A percentile compares a stretch with the other conserved stretches of the same genome.
These are phyloP conservation scores for Colletotrichum siamense DNA, from an alignment of 2,329 filamentous ascomycete species.

Conservation along the genomic window DNA sequence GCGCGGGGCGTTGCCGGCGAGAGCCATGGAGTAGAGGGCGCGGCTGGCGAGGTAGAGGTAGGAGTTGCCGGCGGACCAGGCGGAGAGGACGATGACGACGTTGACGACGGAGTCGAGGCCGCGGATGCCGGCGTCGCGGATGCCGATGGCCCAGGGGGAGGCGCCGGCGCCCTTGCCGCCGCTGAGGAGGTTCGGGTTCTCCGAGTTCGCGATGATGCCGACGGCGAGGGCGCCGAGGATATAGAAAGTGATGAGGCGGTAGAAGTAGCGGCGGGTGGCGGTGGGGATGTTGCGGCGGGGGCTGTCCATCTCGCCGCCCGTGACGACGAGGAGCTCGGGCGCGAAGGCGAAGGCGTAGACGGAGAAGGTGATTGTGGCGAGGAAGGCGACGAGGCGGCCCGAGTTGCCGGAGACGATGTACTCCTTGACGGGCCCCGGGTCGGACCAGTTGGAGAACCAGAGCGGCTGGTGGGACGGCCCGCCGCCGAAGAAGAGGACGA, in stretches of 20 bases:
- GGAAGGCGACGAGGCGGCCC: slow-evolving; percentile 18
- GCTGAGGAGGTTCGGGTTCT: slow-evolving; percentile 46
- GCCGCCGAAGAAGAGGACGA: slow-evolving; percentile 32
- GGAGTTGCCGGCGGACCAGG: slow-evolving; percentile 56
- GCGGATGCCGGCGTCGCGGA: slow-evolving; percentile 56
- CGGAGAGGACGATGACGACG: slow-evolving; percentile 56
- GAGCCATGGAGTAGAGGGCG: slow-evolving; percentile 58
- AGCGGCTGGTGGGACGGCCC: slow-evolving; percentile 23
- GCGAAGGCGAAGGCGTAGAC: slow-evolving; percentile 25
- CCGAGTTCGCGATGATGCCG: slow-evolving; percentile 57
- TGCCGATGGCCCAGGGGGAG: slow-evolving; percentile 52
- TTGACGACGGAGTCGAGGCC: slow-evolving; percentile 61
- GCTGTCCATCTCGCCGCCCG: slow-evolving; percentile 36
- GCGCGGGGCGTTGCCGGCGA: slow-evolving; percentile 55
- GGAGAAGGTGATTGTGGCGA: slow-evolving; percentile 24
- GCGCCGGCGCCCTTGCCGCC: slow-evolving; percentile 39
- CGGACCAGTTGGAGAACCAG: slow-evolving; percentile 19
- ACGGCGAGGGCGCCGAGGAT: slow-evolving; percentile 56
- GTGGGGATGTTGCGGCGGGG: slow-evolving; percentile 46
- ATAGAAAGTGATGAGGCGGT: slow-evolving; percentile 42
- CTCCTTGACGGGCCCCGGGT: neutral
- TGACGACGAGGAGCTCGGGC: slow-evolving; percentile 23
- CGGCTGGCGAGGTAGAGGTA: slow-evolving; percentile 60
- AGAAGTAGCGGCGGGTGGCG: slow-evolving; percentile 27
- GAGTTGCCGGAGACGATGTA: slow-evolving; percentile 20